Base-by-base conservation (phyloP, 441 rosid genomes). In the Omphalea diandra region DNA sequence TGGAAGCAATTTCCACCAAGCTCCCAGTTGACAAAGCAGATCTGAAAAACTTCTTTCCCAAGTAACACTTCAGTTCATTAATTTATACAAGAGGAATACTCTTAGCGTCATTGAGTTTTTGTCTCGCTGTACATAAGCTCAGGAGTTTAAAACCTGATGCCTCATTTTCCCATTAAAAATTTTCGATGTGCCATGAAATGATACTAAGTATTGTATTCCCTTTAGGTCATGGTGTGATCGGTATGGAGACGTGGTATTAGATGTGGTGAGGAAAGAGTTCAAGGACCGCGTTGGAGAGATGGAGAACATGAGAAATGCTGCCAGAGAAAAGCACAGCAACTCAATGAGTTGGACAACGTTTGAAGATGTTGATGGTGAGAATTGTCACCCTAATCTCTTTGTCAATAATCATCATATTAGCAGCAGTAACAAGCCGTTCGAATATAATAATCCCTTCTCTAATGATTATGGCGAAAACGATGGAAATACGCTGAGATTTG, bases 231-330 rank as follows among this genome's bases (percentile, higher is more conserved):
- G 96, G 93, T 83, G 90, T 64, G 91, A 90, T 72, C 70, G 79
- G 27, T 80, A 86, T 60, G 90, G 93, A 1, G 96, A 90, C 31
- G 86, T 85, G 57, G 96, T 87, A 32, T 55, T 89, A 68, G 83
- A 83, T 71, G 87, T 86, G 76, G 91, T 88, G 83, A 90, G 86
- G 82, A 85, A 86, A 69, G 96, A 89, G 80, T 87, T 89, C 81
- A 89, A 83, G 69, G 89, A 83, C 8, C 96, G 86, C 68, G 83
- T 83, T 1, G 86, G 87, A 52, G 93, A 89, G 62, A 83, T 87
- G 92, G 95, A 86, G 83, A 82, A 70, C 70, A 78, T 68, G 81
- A 52, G 82, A 76, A 82, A 83, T 57, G 83, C 80, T 26, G 69
- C 82, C 1, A 81, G 84, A 72, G 85, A 81, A 68, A 82, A 70